Percentiles rank a stretch among this genome's conserved stretches.
Evolutionary conservation across 2,329 filamentous ascomycete genomes (phyloP).

Genomic region (Ramularia collo-cygni): DNA sequence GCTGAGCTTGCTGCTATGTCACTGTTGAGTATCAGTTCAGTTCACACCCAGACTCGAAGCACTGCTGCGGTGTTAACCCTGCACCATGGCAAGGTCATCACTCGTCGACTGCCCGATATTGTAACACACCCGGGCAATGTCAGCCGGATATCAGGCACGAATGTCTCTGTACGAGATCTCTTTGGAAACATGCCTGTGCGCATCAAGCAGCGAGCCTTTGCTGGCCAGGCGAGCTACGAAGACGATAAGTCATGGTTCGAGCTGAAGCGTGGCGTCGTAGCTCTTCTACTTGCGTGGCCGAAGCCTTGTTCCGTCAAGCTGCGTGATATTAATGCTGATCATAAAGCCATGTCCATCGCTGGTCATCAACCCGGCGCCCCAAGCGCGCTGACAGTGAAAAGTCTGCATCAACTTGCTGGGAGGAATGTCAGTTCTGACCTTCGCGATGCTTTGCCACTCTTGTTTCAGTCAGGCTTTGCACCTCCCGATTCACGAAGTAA

Average conservation of each 20-base stretch:
- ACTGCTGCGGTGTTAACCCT: constrained; percentile 61
- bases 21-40: constrained; percentile 68
- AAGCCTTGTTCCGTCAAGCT: constrained; percentile 51
- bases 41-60: constrained; percentile 49
- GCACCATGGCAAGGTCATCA: constrained; percentile 61
- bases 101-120: constrained; percentile 51
- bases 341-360: constrained; percentile 14
- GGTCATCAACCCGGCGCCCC: constrained; percentile 13
- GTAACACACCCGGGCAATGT: neutral
- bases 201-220: constrained; percentile 66
- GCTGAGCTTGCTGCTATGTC: constrained; percentile 70
- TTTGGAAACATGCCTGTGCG: constrained; percentile 90
- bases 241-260: constrained; percentile 59
- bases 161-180: constrained; percentile 67
- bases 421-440: constrained; percentile 15
- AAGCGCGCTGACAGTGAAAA: constrained; percentile 23
- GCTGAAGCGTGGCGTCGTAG: constrained; percentile 53
- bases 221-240: constrained; percentile 44
- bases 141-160: constrained; percentile 52
- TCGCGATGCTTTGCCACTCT: constrained; percentile 41
- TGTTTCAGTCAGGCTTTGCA: constrained; percentile 61
- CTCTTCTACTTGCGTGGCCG: constrained; percentile 65
- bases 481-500: constrained; percentile 44
- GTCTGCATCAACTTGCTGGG: constrained; percentile 19
- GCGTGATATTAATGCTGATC: constrained; percentile 42